Percentiles rank a stretch among this genome's conserved stretches.
Conservation (phyloP, 768 basidiomycete genomes). For the Xanthoconium stramineum region DNA sequence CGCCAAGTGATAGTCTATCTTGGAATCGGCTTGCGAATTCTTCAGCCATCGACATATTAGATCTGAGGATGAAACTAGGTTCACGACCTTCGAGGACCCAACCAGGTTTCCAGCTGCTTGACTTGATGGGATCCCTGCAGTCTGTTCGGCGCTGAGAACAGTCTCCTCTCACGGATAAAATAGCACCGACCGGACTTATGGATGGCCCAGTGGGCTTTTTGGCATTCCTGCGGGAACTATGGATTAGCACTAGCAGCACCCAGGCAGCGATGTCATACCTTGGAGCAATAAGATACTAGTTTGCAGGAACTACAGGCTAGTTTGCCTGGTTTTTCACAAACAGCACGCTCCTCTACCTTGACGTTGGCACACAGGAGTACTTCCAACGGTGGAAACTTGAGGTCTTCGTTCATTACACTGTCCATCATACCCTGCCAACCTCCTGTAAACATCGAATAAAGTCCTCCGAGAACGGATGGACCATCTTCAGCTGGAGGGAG, state of each 20-base stretch:
- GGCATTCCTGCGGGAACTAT: slow-evolving; percentile 34
- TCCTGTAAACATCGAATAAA: slow-evolving; percentile 13
- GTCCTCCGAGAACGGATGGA: slow-evolving; percentile 4
- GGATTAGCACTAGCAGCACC: neutral
- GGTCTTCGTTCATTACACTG: slow-evolving; percentile 2
- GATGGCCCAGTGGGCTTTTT: slow-evolving; percentile 37
- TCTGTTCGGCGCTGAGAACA: slow-evolving; percentile 7
- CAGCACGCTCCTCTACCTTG: slow-evolving; percentile 16
- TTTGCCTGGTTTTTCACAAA: slow-evolving; percentile 33
- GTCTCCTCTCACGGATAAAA: neutral
- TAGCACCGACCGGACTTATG: slow-evolving; percentile 36
- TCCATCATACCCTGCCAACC: slow-evolving; percentile 13
- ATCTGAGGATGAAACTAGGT: slow-evolving; percentile 16
- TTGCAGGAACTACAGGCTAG: slow-evolving; percentile 31
- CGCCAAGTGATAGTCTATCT: slow-evolving; percentile 27
- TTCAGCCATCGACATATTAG: slow-evolving; percentile 4
- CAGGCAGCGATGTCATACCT: slow-evolving; percentile 6
- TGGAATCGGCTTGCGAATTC: slow-evolving; percentile 13
- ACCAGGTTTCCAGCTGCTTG: slow-evolving; percentile 16
- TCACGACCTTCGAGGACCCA: slow-evolving; percentile 22
- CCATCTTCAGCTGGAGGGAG: slow-evolving; percentile 18
- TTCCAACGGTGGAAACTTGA: slow-evolving; percentile 25
- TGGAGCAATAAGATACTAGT: slow-evolving; percentile 46
- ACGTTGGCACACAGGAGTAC: slow-evolving; percentile 37
- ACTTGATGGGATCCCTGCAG: slow-evolving; percentile 24